Percentiles rank a stretch among this genome's conserved stretches.
phyloP scores from a whole-genome alignment of 2,329 filamentous ascomycete genomes.

The Diplodia seriata region DNA sequence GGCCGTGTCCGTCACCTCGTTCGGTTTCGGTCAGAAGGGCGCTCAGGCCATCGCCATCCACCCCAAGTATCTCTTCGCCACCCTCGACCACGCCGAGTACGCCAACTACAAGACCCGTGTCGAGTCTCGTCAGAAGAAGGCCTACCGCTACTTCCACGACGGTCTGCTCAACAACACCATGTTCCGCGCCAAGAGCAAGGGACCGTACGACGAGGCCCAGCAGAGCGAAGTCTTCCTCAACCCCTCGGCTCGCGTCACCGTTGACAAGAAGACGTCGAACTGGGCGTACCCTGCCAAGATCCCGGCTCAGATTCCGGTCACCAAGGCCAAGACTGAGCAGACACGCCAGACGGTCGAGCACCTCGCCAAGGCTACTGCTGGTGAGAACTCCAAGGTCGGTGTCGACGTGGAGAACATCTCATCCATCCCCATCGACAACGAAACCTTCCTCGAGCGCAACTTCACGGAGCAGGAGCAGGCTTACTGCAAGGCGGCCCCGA shows the following conservation, averaged over 20 bases:
- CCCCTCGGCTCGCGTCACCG: conserved; percentile 82
- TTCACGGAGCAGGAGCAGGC: conserved; percentile 84
- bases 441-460: conserved; percentile 93
- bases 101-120: conserved; percentile 85
- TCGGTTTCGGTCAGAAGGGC: conserved; percentile 99
- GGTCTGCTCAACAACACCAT: conserved; percentile 97
- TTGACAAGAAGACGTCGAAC: conserved; percentile 85
- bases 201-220: conserved; percentile 88
- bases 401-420: conserved; percentile 92
- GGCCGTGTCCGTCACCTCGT: conserved; percentile 98
- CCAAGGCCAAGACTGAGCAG: conserved; percentile 65
- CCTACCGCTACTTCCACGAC: conserved; percentile 98
- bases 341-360: conserved; percentile 79
- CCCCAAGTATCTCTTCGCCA: conserved; percentile 92
- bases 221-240: conserved; percentile 90
- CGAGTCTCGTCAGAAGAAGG: conserved; percentile 93
- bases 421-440: conserved; percentile 89
- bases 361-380: conserved; percentile 69
- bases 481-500: conserved; percentile 82
- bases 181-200: conserved; percentile 92
- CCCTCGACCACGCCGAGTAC: conserved; percentile 87
- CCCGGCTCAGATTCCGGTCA: conserved; percentile 64
- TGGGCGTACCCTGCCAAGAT: conserved; percentile 70
- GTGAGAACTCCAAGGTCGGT: conserved; percentile 75
- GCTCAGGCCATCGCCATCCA: conserved; percentile 97